Evolutionary conservation across 1,284 basidiomycete species (phyloP), one percentile per base, ranked within the genome.

Genomic region (Pseudozyma thailandica): DNA sequence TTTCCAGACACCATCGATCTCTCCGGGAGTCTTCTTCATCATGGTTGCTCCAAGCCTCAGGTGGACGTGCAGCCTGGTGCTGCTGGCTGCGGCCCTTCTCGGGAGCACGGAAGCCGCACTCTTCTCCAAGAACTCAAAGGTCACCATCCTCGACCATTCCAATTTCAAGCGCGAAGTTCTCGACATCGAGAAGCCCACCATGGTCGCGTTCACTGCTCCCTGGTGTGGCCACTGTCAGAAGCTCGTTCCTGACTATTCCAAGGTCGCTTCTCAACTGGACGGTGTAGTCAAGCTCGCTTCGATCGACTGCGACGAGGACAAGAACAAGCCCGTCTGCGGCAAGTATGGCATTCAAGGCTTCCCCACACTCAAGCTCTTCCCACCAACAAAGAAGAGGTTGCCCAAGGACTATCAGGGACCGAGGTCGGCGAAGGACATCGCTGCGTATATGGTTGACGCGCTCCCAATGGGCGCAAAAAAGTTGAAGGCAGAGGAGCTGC

Each of bases 321-420:
- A 86, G 77, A 95, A 96, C 84, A 92, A 91, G 82, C 86, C 85
- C 7, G 84, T 94, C 9, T 97, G 94, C 80, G 88, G 88, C 0
- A 88, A 92, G 65, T 91, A 91, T 86, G 88, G 89, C n/a, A 88
- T 96, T 20, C 87, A 93, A 84, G 94, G 94, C 2, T 97, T 94
- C 87, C 94, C 94, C 1, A 96, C 94, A 4, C 83, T 97, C 85
- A 30, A 89, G 94, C 55, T 86, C 89, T 63, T 83, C 77, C 64
- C 83, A 35, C 57, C 78, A 48, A 72, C 77, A 25, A 79, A 82
- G 64, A 86, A 89, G 60, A 83, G 89, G 1, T 85, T 88, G 3
- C 87, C 92, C 0, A 87, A 90, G 69, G 86, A 87, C 50, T 96
- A 91, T 81, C 87, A 91, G 2, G 87, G 87, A 30, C 89, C 93